Evolutionary conservation across 352 stramenopile species (phyloP).

Genomic region (Pythium brachiatum): DNA sequence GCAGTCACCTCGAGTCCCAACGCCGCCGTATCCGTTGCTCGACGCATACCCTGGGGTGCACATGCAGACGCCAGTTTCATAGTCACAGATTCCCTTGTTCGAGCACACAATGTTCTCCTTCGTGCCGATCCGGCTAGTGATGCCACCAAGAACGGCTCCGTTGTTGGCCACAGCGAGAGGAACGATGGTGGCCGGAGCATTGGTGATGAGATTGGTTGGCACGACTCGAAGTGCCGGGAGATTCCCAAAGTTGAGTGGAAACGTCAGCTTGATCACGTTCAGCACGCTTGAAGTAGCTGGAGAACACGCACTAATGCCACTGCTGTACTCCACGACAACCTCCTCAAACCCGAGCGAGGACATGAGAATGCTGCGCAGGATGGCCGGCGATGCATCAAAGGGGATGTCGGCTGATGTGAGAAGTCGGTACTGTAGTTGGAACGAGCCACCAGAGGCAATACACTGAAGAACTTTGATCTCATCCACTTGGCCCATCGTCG

Average conservation of each 20-base stretch:
- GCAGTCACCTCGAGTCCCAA: conserved; percentile 62
- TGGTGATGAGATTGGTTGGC: conserved; percentile 12
- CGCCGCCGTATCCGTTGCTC: conserved; percentile 60
- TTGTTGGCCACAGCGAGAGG: conserved; percentile 40
- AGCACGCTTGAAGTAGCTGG: conserved; percentile 17
- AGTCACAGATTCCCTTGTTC: conserved; percentile 87
- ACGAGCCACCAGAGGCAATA: conserved; percentile 44
- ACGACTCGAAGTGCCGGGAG: conserved; percentile 45
- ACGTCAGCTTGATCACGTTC: conserved; percentile 61
- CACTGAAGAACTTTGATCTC: conserved; percentile 82
- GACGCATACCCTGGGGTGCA: conserved; percentile 51
- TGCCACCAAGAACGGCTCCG: conserved; percentile 32
- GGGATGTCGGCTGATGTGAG: conserved; percentile 49
- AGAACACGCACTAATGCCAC: conserved; percentile 37
- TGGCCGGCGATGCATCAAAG: conserved; percentile 36
- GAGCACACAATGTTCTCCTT: conserved; percentile 89
- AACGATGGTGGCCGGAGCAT: conserved; percentile 15
- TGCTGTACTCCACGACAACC: conserved; percentile 42
- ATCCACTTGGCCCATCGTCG: conserved; percentile 74
- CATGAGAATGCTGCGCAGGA: conserved; percentile 60
- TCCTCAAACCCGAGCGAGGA: conserved; percentile 48
- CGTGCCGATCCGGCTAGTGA: conserved; percentile 64
- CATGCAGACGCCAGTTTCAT: conserved; percentile 40
- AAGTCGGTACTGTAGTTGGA: conserved; percentile 63
- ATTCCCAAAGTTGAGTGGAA: conserved; percentile 46